Evolutionary conservation across 192 early-diverging fungal species (phyloP), one percentile per base, ranked within the genome.

Genomic region (Coemansia sp.): DNA sequence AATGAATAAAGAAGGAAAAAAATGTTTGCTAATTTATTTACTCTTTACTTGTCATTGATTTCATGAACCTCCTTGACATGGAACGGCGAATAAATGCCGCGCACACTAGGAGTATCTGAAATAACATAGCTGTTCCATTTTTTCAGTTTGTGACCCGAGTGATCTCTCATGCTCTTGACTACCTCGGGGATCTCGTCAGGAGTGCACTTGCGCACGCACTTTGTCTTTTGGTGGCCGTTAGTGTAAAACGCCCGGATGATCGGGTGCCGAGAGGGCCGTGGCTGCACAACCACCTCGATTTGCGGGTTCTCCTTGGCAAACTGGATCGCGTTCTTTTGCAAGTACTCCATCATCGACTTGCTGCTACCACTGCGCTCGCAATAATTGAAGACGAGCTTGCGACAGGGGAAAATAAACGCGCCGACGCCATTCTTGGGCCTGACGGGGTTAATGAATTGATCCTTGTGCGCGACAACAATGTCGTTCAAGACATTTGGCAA

Each of bases 51-150:
- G 44, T 66, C 71, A 5, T 49, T 46, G 35, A 89, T 87, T 32
- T 79, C 57, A 63, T 89, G 82, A n/a, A 70, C 72, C 25, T 80
- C 70, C 29, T 57, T 54, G 34, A 81, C 67, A 46, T 88, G 83
- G 79, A 91, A 91, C 25, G 89, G 87, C 55, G 86, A 89, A 83
- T 85, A 91, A 52, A 88, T 88, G 37, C 87, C 89, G 40, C 89
- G 81, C 13, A 91, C 86, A 51, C 86, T 87, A 25, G 80, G 79
- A 27, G 85, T 89, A 17, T 86, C 83, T 4, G 89, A 91, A 36
- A 89, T 78, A 19, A 89, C 87, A 35, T 84, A 83, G 41, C 77
- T 79, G 58, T 87, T 87, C 64, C 81, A 77, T 17, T 79, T 71
- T 40, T 58, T 72, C 53, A 84, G 83, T 46, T 61, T 64, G 17